Evolutionary conservation across 768 basidiomycete species (phyloP).

Genomic region (Leccinum barrowsii): DNA sequence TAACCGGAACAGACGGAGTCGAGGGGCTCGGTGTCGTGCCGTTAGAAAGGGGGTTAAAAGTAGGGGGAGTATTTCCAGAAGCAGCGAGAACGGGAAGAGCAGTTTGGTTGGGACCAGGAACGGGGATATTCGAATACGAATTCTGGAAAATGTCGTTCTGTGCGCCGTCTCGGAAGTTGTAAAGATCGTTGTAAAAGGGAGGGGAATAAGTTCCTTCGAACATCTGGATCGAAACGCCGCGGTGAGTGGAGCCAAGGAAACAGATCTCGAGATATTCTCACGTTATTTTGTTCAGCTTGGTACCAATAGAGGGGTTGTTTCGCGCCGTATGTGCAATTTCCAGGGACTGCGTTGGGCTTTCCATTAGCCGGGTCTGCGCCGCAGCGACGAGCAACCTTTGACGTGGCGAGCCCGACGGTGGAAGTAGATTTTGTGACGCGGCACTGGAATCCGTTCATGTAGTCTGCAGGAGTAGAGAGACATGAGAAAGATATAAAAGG

Average conservation of each 20-base stretch:
- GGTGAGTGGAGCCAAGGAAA: neutral
- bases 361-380: conserved; percentile 51
- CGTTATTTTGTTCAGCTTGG: conserved; percentile 60
- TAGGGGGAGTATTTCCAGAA: neutral
- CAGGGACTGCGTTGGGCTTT: conserved; percentile 41
- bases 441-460: conserved; percentile 76
- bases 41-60: neutral
- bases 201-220: conserved; percentile 60
- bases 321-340: conserved; percentile 71
- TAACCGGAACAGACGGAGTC: neutral
- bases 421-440: conserved; percentile 54
- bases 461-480: conserved; percentile 37
- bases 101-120: conserved; percentile 39
- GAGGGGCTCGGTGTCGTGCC: neutral
- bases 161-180: conserved; percentile 69
- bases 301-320: conserved; percentile 73
- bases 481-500: neutral
- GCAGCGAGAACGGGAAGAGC: conserved; percentile 18
- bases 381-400: conserved; percentile 63
- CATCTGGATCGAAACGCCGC: conserved; percentile 40
- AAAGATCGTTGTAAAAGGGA: conserved; percentile 64
- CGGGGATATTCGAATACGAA: conserved; percentile 46
- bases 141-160: conserved; percentile 71
- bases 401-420: conserved; percentile 46
- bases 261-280: conserved; percentile 24